Percentiles rank a stretch among this genome's conserved stretches.
Conservation (phyloP, 176 grass and related monocot genomes). For the Rhynchospora pubera region DNA sequence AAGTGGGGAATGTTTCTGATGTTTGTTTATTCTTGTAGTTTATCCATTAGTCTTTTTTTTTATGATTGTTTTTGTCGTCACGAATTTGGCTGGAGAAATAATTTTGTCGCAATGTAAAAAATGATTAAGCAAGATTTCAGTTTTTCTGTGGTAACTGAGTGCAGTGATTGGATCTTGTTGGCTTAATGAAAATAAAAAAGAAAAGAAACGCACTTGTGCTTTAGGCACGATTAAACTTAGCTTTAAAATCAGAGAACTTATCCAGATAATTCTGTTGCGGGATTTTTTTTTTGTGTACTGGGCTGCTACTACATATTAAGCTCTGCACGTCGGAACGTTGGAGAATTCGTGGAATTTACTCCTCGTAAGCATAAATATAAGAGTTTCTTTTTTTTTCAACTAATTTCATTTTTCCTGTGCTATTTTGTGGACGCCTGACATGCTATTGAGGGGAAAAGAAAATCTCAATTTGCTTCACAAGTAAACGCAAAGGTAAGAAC, state of each 20-base stretch:
- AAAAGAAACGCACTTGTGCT: not conserved
- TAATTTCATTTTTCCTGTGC: not conserved
- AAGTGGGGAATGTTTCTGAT: slow-evolving; percentile 17
- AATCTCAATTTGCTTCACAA: not conserved
- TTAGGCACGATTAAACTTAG: not conserved
- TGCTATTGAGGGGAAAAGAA: not conserved
- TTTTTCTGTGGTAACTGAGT: not conserved
- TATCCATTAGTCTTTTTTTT: not conserved
- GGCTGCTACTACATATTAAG: too few species aligned
- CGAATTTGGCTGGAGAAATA: not conserved
- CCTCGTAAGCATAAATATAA: too few species aligned
- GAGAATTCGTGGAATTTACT: too few species aligned
- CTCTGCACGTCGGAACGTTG: too few species aligned
- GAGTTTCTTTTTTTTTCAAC: too few species aligned
- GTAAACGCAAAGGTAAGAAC: not conserved
- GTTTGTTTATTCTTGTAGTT: not conserved
- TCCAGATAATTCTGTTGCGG: too few species aligned
- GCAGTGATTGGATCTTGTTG: not conserved
- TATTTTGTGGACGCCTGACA: not conserved
- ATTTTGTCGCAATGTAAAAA: too few species aligned
- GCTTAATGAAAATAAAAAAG: too few species aligned
- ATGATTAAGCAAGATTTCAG: too few species aligned
- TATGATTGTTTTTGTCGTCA: not conserved
- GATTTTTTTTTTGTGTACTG: too few species aligned
- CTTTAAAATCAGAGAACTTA: too few species aligned